phyloP scores from a whole-genome alignment of 2,329 filamentous ascomycete genomes.

The Helotiales sp. region DNA sequence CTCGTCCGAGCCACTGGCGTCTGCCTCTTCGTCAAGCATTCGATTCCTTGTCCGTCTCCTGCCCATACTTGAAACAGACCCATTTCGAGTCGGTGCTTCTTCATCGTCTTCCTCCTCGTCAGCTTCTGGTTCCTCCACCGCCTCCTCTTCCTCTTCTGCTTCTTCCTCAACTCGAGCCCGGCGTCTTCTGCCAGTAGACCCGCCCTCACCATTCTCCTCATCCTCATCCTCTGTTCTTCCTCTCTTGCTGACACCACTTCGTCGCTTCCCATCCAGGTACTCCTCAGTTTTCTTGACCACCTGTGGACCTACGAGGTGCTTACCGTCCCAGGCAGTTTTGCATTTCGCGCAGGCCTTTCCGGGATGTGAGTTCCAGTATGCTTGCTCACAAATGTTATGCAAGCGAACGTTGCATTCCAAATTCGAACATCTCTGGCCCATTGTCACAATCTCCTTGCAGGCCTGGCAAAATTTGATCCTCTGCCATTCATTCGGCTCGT shows the following conservation, averaged over 20 bases:
- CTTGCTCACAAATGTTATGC: constrained; percentile 74
- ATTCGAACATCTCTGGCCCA: constrained; percentile 74
- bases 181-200: not conserved
- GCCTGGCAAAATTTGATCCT: constrained; percentile 85
- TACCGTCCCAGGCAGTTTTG: constrained; percentile 47
- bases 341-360: constrained; percentile 66
- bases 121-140: not conserved
- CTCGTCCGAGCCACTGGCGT: not conserved
- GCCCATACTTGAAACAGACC: not conserved
- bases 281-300: constrained; percentile 35
- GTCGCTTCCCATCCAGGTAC: constrained; percentile 33
- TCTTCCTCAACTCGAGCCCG: constrained; percentile 1
- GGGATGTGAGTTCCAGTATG: constrained; percentile 64
- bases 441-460: constrained; percentile 86
- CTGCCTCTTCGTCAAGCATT: constrained; percentile 1
- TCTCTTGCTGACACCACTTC: constrained; percentile 26
- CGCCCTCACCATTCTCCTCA: constrained; percentile 14
- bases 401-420: constrained; percentile 68
- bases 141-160: constrained; percentile 2
- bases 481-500: constrained; percentile 59
- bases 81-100: constrained; percentile 1
- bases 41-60: constrained; percentile 6
- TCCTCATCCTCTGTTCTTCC: constrained; percentile 20
- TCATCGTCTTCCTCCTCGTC: constrained; percentile 15
- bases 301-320: constrained; percentile 35